Base-by-base conservation (phyloP, 2,329 filamentous ascomycete genomes). In the Exophiala dermatitidis region DNA sequence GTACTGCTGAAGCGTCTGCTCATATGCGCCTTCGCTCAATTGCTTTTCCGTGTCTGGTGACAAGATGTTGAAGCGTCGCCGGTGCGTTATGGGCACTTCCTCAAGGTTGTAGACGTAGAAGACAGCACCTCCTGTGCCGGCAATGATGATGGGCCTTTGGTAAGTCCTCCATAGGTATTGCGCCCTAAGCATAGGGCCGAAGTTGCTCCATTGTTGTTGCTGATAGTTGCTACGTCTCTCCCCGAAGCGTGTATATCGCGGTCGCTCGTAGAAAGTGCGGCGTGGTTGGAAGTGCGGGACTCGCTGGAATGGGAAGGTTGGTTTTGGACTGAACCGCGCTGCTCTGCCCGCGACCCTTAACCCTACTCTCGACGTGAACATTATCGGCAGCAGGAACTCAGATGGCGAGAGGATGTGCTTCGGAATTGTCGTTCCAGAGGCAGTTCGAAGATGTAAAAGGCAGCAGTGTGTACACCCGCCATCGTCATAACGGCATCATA, bases 11-110 rank as follows among this genome's bases (percentile, higher is more conserved):
- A 81, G 65, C 0, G 77, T 68, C 59, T 78, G 66, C 2, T 72
- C 62, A 59, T 80, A 81, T 36, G 69, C 69, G 45, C 71, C 58
- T 38, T 70, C 56, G 1, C 74, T 61, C 34, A 76, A 63, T 32
- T 62, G 52, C 32, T 68, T 67, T 63, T 82, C 80, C 3, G 66
- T 62, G 0, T 67, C 60, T 1, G 71, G 64, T 1, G 72, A 71
- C 9, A 83, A 65, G 52, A 78, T 72, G 60, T 83, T 83, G 71
- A 84, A 84, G 19, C 81, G 75, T 37, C 74, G 70, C 1, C 81
- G 74, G 3, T 77, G 76, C 1, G 78, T 80, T 48, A 80, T 67
- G 66, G 75, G 59, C 2, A 62, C 79, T 33, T 72, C 68, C 55
- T 83, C 80, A 3, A 78, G 69, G 56, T 82, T 82, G 62, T 72